Evolutionary conservation across 169 alveolate genomes (phyloP).

Genomic region (Babesia sp.): DNA sequence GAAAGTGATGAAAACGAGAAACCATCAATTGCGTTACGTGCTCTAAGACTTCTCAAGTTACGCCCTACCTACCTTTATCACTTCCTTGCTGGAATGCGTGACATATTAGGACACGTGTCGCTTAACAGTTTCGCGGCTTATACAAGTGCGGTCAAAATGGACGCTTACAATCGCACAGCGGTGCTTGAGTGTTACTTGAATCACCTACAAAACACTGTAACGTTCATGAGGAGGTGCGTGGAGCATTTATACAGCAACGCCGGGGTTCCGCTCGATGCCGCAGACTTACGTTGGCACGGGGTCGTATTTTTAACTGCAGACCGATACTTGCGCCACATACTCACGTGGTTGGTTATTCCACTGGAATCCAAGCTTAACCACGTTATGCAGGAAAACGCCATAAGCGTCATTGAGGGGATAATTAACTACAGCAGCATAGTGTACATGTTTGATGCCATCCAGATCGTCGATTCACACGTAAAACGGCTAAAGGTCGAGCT

Average conservation of each 20-base stretch:
- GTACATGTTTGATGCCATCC: constrained; percentile 7
- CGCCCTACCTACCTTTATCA: constrained; percentile 41
- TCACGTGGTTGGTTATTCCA: constrained; percentile 5
- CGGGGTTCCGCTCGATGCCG: constrained; percentile 10
- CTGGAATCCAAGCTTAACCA: constrained; percentile 24
- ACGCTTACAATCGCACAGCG: constrained; percentile 7
- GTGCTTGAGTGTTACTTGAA: constrained; percentile 1
- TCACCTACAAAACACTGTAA: constrained; percentile 8
- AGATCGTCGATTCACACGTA: neutral
- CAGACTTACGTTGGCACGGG: constrained; percentile 2
- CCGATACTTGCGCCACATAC: neutral
- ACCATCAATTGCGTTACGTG: constrained; percentile 16
- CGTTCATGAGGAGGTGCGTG: constrained; percentile 24
- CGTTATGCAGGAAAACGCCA: neutral
- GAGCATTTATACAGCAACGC: constrained; percentile 16
- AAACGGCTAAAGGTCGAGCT: neutral
- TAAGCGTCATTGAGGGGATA: neutral
- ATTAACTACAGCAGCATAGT: neutral
- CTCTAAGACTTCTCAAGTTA: constrained; percentile 5
- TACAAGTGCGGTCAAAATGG: constrained; percentile 3
- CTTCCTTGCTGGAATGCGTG: constrained; percentile 39
- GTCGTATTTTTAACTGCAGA: neutral
- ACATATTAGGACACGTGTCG: constrained; percentile 27
- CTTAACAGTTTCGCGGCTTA: constrained; percentile 26
- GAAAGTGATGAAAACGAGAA: neutral